phyloP scores from a whole-genome alignment of 2,329 filamentous ascomycete species.

The Aspergillus ochraceus region DNA sequence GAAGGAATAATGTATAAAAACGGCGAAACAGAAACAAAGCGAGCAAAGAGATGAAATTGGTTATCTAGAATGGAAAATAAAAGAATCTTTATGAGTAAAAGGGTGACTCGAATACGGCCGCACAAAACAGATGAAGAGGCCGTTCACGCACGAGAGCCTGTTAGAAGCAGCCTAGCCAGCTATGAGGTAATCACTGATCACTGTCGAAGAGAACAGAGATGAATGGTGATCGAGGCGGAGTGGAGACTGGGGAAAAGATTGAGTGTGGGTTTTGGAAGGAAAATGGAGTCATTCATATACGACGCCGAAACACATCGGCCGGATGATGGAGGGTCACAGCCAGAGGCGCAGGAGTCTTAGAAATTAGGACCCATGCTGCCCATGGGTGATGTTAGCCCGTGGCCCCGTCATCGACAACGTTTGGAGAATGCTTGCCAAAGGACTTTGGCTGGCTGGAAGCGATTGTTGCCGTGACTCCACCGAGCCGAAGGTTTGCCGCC shows the following conservation, averaged over 20 bases:
- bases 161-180: neutral
- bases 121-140: too few species aligned
- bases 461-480: constrained; percentile 6
- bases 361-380: neutral
- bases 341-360: too few species aligned
- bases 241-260: constrained; percentile 7
- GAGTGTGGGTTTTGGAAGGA: constrained; percentile 7
- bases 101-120: too few species aligned
- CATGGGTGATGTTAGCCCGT: constrained; percentile 14
- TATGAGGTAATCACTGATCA: neutral
- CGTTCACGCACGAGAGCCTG: neutral
- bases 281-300: constrained; percentile 3
- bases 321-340: too few species aligned
- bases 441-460: constrained; percentile 2
- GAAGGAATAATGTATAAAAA: neutral
- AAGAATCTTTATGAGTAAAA: too few species aligned
- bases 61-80: neutral
- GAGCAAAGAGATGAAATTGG: neutral
- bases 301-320: neutral
- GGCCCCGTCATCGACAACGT: constrained; percentile 19
- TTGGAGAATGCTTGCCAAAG: constrained; percentile 5
- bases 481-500: constrained; percentile 5
- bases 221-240: constrained; percentile 2
- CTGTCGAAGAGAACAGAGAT: neutral
- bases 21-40: neutral